phyloP scores from a whole-genome alignment of 352 stramenopile genomes.

The Phytopythium montanum region DNA sequence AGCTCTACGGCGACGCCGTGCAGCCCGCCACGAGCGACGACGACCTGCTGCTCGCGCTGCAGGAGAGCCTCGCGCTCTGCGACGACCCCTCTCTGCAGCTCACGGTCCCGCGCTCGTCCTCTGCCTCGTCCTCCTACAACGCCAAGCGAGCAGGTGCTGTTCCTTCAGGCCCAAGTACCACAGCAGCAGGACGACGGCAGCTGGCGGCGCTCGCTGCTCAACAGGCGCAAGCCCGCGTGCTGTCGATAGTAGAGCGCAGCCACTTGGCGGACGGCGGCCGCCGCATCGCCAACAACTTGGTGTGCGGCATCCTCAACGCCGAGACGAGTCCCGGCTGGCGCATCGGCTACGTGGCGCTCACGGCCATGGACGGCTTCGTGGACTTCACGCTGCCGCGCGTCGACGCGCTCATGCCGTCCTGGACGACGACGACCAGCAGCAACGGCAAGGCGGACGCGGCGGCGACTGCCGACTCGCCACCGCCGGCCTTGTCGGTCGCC shows the following conservation, averaged over 20 bases:
- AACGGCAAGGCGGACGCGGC: neutral
- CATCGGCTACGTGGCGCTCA: conserved; percentile 73
- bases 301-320: conserved; percentile 68
- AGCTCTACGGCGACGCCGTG: conserved; percentile 70
- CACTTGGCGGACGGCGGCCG: conserved; percentile 55
- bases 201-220: conserved; percentile 24
- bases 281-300: conserved; percentile 59
- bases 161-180: conserved; percentile 1
- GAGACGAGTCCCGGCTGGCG: conserved; percentile 71
- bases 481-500: conserved; percentile 15
- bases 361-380: conserved; percentile 77
- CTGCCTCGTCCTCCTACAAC: too few species aligned
- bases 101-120: conserved; percentile 29
- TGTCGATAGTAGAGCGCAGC: conserved; percentile 45
- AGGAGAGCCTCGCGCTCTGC: conserved; percentile 68
- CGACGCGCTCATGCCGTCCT: conserved; percentile 52
- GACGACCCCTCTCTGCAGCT: conserved; percentile 56
- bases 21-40: conserved; percentile 60
- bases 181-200: conserved; percentile 26
- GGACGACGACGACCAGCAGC: conserved; percentile 29
- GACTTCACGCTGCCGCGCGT: conserved; percentile 67
- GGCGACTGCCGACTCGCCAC: neutral
- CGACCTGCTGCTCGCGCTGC: conserved; percentile 75
- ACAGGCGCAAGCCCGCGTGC: conserved; percentile 28
- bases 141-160: neutral